Conservation (phyloP, 2,329 filamentous ascomycete genomes). For the Xylaria sp. region DNA sequence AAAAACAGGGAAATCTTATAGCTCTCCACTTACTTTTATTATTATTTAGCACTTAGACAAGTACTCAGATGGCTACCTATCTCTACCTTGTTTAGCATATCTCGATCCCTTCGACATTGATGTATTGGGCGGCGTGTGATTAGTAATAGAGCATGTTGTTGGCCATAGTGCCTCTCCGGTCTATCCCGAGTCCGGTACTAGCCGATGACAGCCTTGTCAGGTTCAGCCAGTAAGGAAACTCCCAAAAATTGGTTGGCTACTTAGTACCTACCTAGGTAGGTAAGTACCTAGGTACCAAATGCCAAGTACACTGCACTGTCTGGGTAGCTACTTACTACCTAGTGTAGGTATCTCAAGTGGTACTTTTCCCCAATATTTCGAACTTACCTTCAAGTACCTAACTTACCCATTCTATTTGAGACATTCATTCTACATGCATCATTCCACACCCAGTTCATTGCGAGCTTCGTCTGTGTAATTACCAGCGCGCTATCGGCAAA, state of each 20-base stretch:
- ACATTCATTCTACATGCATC: not conserved
- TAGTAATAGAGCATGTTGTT: not conserved
- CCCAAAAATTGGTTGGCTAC: conserved; percentile 23
- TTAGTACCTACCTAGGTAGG: not conserved
- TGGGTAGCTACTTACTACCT: too few species aligned
- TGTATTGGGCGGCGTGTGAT: too few species aligned
- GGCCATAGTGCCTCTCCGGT: not conserved
- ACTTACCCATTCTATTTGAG: too few species aligned
- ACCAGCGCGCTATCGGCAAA: not conserved
- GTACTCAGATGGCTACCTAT: too few species aligned
- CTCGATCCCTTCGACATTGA: too few species aligned
- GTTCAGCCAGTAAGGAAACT: conserved; percentile 17
- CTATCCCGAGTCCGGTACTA: conserved; percentile 25
- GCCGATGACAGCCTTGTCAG: not conserved
- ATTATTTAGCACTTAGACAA: too few species aligned
- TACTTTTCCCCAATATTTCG: not conserved
- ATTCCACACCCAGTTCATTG: not conserved
- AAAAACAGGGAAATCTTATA: too few species aligned
- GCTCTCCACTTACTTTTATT: too few species aligned
- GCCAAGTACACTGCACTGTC: too few species aligned
- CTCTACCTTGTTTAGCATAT: too few species aligned
- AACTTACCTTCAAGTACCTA: not conserved
- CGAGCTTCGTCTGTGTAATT: not conserved
- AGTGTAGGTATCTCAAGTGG: too few species aligned
- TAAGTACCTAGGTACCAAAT: too few species aligned